phyloP scores from a whole-genome alignment of 2,329 filamentous ascomycete species.

The Aspergillus sp. region DNA sequence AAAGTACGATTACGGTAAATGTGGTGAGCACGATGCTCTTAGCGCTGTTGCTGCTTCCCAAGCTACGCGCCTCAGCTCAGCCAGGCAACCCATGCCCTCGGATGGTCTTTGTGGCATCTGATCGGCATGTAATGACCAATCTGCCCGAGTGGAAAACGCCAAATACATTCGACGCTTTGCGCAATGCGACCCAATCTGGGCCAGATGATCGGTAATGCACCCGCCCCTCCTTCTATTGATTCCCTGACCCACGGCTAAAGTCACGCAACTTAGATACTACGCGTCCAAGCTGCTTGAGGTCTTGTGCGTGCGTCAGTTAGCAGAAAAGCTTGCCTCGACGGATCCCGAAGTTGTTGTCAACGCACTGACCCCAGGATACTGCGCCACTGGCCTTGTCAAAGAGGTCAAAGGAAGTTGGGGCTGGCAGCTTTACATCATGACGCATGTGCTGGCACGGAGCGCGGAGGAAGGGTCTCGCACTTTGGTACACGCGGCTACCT shows the following conservation, averaged over 20 bases:
- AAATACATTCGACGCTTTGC: background rate
- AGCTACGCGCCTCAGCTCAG: background rate
- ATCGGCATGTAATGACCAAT: background rate
- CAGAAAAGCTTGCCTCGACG: no score
- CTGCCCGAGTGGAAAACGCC: background rate
- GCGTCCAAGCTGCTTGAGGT: background rate
- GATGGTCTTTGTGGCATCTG: background rate
- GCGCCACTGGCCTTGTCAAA: no score
- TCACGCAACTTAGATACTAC: background rate
- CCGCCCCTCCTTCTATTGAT: no score
- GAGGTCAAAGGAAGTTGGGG: no score
- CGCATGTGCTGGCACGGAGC: no score
- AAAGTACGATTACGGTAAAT: background rate
- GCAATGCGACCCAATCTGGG: background rate
- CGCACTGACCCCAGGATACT: no score
- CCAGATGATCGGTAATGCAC: background rate
- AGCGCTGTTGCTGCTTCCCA: background rate
- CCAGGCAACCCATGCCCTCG: background rate
- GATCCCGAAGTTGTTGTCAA: no score
- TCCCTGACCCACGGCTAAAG: no score
- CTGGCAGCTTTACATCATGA: no score
- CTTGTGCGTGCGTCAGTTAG: background rate
- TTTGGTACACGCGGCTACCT: no score
- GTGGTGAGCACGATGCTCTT: background rate
- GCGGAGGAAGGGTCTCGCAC: no score